A percentile compares a stretch with the other conserved stretches of the same genome.
Evolutionary conservation across 306 rosid genomes (phyloP).

Genomic region (Datisca glomerata): DNA sequence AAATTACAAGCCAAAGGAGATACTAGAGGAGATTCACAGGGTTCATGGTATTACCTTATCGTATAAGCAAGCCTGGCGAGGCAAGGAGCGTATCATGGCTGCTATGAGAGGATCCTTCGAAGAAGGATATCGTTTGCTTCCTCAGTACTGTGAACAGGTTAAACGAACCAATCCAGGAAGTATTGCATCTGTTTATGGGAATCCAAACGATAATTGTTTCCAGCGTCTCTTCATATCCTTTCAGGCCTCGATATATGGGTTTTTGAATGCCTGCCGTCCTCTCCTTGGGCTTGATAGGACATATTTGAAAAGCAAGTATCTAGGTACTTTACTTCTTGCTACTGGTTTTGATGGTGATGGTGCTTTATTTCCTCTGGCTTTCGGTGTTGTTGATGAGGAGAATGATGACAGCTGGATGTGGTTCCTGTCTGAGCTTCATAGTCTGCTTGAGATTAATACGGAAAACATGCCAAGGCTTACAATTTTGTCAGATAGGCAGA

Average conservation of each 20-base stretch:
- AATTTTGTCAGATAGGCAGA: constrained; percentile 36
- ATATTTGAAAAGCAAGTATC: constrained; percentile 38
- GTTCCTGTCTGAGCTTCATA: constrained; percentile 41
- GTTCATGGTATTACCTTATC: constrained; percentile 39
- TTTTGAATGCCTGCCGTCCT: constrained; percentile 45
- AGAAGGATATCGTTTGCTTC: constrained; percentile 39
- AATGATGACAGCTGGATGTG: constrained; percentile 47
- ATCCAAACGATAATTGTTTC: constrained; percentile 29
- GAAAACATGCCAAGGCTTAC: constrained; percentile 48
- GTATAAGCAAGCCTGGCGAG: constrained; percentile 44
- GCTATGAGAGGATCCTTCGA: constrained; percentile 43
- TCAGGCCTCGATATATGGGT: constrained; percentile 40
- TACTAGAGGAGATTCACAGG: constrained; percentile 44
- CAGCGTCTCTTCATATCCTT: constrained; percentile 41
- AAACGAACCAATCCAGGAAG: constrained; percentile 39
- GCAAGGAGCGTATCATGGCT: constrained; percentile 45
- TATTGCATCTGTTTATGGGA: constrained; percentile 34
- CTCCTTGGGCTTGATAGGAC: constrained; percentile 39
- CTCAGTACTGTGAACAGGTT: constrained; percentile 43
- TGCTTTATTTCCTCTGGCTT: constrained; percentile 35
- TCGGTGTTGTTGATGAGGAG: constrained; percentile 48
- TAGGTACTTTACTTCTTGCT: constrained; percentile 42
- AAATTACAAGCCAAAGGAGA: constrained; percentile 38
- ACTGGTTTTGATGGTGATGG: constrained; percentile 49
- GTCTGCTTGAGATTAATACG: constrained; percentile 31